Percentiles rank a stretch among this genome's conserved stretches.
phyloP scores from a whole-genome alignment of 2,329 filamentous ascomycete genomes.

The Cercospora sojina region DNA sequence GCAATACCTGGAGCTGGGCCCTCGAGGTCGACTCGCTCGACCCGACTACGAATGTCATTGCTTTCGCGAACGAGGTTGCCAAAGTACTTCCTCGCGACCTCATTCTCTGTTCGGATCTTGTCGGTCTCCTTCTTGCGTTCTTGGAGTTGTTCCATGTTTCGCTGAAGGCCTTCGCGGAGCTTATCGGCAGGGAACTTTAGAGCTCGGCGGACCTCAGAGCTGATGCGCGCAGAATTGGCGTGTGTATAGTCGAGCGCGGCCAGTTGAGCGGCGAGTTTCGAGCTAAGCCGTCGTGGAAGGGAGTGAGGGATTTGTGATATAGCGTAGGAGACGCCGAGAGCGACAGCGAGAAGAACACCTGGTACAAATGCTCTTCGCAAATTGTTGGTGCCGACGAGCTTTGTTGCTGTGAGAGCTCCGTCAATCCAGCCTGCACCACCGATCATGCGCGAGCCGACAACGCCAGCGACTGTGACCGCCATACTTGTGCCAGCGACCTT shows the following conservation, averaged over 20 bases:
- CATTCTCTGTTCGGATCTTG: slow-evolving; percentile 78
- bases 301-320: slow-evolving; percentile 85
- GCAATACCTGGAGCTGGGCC: slow-evolving; percentile 49
- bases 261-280: slow-evolving; percentile 80
- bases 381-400: slow-evolving; percentile 77
- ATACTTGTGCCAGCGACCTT: slow-evolving; percentile 93
- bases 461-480: slow-evolving; percentile 86
- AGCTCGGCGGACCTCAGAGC: slow-evolving; percentile 81
- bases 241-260: slow-evolving; percentile 88
- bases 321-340: slow-evolving; percentile 75
- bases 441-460: slow-evolving; percentile 76
- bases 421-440: slow-evolving; percentile 88
- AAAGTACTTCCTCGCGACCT: slow-evolving; percentile 88
- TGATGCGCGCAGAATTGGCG: slow-evolving; percentile 79
- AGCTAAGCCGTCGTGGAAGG: slow-evolving; percentile 78
- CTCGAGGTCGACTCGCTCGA: slow-evolving; percentile 55
- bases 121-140: slow-evolving; percentile 78
- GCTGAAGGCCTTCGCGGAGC: slow-evolving; percentile 77
- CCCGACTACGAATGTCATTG: slow-evolving; percentile 49
- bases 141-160: slow-evolving; percentile 77
- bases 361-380: slow-evolving; percentile 78
- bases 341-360: slow-evolving; percentile 70
- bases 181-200: slow-evolving; percentile 84
- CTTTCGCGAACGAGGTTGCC: slow-evolving; percentile 71
- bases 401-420: slow-evolving; percentile 76